These are phyloP conservation scores for Fusarium proliferatum DNA, from an alignment of 2,329 filamentous ascomycete species.

Conservation along the genomic window DNA sequence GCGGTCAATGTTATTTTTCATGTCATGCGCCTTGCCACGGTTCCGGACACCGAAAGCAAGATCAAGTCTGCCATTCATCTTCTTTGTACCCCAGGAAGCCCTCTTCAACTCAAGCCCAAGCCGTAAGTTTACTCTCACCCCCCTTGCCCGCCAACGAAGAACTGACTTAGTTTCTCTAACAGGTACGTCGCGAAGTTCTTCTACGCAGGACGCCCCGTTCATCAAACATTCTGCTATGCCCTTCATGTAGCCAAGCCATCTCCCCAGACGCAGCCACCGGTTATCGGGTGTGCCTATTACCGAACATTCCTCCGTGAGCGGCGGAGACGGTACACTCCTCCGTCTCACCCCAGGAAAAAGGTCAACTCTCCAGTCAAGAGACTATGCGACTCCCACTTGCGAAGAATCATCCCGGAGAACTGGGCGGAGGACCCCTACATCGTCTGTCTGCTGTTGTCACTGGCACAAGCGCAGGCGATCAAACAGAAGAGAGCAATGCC, in stretches of 20 bases:
- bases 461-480: neutral
- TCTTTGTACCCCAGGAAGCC: neutral
- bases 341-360: accelerated
- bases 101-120: neutral
- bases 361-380: neutral
- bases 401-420: neutral
- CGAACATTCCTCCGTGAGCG: neutral
- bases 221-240: neutral
- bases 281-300: neutral
- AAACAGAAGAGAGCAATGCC: neutral
- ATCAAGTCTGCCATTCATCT: neutral
- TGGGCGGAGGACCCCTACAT: neutral
- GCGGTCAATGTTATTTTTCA: neutral
- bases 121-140: neutral
- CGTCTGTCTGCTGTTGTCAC: neutral
- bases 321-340: too few relatives aligned
- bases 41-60: neutral
- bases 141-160: neutral
- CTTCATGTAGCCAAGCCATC: neutral
- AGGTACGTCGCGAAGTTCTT: neutral
- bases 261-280: accelerated
- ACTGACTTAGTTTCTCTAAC: neutral
- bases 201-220: neutral
- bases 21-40: neutral
- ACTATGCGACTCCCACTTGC: neutral